Evolutionary conservation across 768 basidiomycete genomes (phyloP), one percentile per base, ranked within the genome.

Genomic region (Lactifluus pinguis): DNA sequence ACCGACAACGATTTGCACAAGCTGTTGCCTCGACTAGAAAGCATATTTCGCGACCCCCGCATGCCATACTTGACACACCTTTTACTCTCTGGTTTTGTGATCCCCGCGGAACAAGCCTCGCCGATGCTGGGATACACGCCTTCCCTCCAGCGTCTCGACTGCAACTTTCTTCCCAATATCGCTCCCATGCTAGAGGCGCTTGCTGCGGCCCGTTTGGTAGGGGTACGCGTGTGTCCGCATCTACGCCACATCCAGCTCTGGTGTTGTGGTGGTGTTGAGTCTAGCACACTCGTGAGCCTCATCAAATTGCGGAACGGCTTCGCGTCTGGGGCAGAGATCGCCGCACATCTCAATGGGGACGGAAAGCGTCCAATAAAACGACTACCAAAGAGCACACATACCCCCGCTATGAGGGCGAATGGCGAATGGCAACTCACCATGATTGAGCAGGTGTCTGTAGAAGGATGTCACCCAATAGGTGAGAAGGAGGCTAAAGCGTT

Each of bases 41-140:
- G 58, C 44, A 65, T 62, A 38, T 62, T 65, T 49, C 64, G 61
- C 39, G 64, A 62, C 50, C 57, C 64, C 13, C 64, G 64, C 25
- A 49, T 63, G 57, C 64, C 57, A n/a, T 53, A 39, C 42, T 53
- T 65, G 14, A 55, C 53, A 29, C 57, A 62, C 38, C 57, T 59
- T 45, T 42, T 52, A 13, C 64, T 63, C 47, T 55, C 61, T 19
- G 57, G 57, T 17, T 62, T 63, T 39, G 15, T 49, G 8, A 36
- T 62, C 45, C 49, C 39, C 10, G 19, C 56, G 0, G 64, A 65
- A 39, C 57, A 65, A 17, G 61, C 47, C 3, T 41, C 36, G 13
- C 19, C 55, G n/a, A 57, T 60, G 51, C 62, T 65, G 25, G 62
- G 50, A 25, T 65, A 63, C 36, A 63, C 57, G 55, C 62, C 62